phyloP scores from a whole-genome alignment of 768 basidiomycete genomes.

The Lentinula aciculospora region DNA sequence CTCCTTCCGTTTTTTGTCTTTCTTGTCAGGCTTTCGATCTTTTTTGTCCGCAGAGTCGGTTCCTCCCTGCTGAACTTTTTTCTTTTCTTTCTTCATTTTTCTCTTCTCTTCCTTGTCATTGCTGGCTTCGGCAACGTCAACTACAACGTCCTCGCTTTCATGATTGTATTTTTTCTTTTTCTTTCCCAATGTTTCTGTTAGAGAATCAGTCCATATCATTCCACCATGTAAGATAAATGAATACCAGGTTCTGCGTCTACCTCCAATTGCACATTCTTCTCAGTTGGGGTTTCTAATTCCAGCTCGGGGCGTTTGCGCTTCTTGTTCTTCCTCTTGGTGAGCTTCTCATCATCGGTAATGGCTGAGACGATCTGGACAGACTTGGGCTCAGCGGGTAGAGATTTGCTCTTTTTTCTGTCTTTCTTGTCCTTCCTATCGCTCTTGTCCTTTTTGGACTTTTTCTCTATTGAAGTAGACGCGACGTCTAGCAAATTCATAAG shows the following conservation, averaged over 20 bases:
- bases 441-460: conserved; percentile 1
- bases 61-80: conserved; percentile 13
- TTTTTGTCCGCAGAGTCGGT: conserved; percentile 2
- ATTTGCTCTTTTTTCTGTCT: conserved; percentile 3
- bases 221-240: too few species aligned
- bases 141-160: neutral
- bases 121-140: conserved; percentile 6
- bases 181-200: conserved; percentile 4
- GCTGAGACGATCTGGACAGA: neutral
- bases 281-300: neutral
- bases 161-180: conserved; percentile 20
- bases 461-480: neutral
- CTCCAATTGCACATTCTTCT: neutral
- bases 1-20: conserved; percentile 15
- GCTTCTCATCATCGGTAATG: neutral
- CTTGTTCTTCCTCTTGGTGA: conserved; percentile 17
- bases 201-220: too few species aligned
- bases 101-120: conserved; percentile 39
- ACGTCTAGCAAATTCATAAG: too few species aligned
- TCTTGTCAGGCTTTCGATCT: conserved; percentile 17
- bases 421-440: conserved; percentile 1
- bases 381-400: neutral
- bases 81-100: conserved; percentile 31
- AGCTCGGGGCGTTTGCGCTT: conserved; percentile 13
- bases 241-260: conserved; percentile 1